These are phyloP conservation scores for Chalara sp. DNA, from an alignment of 2,329 filamentous ascomycete species.

Conservation along the genomic window DNA sequence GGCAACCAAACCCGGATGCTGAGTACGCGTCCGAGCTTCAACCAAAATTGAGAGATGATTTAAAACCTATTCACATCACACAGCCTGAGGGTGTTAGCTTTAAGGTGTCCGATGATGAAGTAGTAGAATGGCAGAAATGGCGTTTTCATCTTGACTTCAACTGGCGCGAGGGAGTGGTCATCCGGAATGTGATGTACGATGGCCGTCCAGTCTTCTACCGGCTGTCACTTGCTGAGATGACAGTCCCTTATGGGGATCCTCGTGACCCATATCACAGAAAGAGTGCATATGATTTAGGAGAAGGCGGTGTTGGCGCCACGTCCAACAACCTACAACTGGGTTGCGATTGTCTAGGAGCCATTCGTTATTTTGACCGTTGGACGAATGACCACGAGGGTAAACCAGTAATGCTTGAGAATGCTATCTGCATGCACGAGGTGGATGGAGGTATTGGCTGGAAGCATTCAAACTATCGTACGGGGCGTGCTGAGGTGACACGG, in stretches of 20 bases:
- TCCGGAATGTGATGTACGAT: slow-evolving; percentile 54
- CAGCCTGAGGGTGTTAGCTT: slow-evolving; percentile 58
- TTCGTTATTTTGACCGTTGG: slow-evolving; percentile 24
- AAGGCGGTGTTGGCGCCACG: slow-evolving; percentile 51
- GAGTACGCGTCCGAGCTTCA: no score
- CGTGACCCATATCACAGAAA: slow-evolving; percentile 57
- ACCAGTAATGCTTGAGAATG: slow-evolving; percentile 47
- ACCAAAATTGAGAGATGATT: slow-evolving; percentile 18
- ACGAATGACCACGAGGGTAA: slow-evolving; percentile 42
- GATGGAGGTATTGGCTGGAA: slow-evolving; percentile 65
- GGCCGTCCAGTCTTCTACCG: slow-evolving; percentile 51
- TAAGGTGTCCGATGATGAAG: slow-evolving; percentile 34
- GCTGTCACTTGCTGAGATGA: slow-evolving; percentile 52
- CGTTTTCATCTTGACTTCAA: slow-evolving; percentile 55
- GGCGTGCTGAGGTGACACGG: slow-evolving; percentile 6
- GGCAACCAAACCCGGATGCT: no score
- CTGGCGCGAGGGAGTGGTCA: slow-evolving; percentile 49
- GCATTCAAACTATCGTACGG: slow-evolving; percentile 61
- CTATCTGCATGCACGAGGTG: slow-evolving; percentile 62
- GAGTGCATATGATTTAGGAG: slow-evolving; percentile 62
- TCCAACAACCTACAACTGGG: slow-evolving; percentile 61
- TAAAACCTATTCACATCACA: slow-evolving; percentile 53
- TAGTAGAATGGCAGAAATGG: slow-evolving; percentile 48
- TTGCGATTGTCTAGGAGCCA: slow-evolving; percentile 61
- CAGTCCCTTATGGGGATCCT: slow-evolving; percentile 55